These are phyloP conservation scores for Mycena leptocephala DNA, from an alignment of 768 basidiomycete genomes.

Conservation along the genomic window DNA sequence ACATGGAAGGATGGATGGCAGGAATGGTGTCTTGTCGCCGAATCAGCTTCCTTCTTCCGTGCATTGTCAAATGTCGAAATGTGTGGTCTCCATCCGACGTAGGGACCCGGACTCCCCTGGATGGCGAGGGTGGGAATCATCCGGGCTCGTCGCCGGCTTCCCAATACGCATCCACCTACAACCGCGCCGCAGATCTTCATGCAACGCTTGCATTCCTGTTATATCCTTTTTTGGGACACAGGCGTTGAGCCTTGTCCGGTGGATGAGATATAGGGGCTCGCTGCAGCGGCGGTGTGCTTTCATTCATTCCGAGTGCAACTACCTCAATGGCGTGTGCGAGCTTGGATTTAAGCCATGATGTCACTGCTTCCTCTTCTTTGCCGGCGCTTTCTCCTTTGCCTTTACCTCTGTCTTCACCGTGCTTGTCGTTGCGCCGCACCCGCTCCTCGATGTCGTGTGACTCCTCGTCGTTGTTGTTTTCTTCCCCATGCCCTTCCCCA, in stretches of 20 bases:
- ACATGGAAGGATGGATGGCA: neutral
- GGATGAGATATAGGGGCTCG: neutral
- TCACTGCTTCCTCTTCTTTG: neutral
- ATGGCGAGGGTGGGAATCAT: no score
- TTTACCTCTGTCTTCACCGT: neutral
- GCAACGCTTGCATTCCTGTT: conserved; percentile 2
- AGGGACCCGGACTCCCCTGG: no score
- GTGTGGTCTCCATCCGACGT: no score
- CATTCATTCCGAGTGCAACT: neutral
- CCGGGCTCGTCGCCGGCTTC: neutral
- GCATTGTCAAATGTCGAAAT: no score
- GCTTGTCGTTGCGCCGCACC: neutral
- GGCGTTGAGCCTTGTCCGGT: conserved; percentile 14
- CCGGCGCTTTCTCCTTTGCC: neutral
- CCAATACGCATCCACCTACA: no score
- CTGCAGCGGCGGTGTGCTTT: neutral
- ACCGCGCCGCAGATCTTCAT: neutral
- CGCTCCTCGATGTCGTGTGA: conserved; percentile 5
- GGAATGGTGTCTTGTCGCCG: neutral
- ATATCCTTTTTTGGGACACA: conserved; percentile 30
- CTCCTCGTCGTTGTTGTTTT: conserved; percentile 23
- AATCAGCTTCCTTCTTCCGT: neutral
- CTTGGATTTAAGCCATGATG: neutral
- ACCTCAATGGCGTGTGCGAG: neutral
- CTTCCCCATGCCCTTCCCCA: conserved; percentile 14